Evolutionary conservation across 352 stramenopile genomes (phyloP).

Genomic region (Phytophthora citricola): DNA sequence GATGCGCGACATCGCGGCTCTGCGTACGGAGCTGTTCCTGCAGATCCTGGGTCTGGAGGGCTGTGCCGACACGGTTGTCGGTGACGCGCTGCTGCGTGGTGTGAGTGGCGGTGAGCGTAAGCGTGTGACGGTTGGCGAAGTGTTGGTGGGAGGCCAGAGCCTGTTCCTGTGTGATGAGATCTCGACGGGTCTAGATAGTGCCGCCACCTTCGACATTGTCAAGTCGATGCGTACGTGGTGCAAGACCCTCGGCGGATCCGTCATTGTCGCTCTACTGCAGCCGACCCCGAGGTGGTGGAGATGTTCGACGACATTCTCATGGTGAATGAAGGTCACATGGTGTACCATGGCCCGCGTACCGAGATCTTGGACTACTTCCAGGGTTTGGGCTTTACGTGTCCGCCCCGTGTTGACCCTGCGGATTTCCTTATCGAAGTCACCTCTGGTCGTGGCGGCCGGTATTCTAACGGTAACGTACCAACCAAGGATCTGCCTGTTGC

Average conservation of each 20-base stretch:
- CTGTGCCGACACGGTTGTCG: slow-evolving; percentile 93
- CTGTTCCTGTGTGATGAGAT: slow-evolving; percentile 85
- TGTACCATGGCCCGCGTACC: slow-evolving; percentile 91
- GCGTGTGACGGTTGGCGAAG: slow-evolving; percentile 88
- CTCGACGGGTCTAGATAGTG: slow-evolving; percentile 62
- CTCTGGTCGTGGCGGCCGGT: slow-evolving; percentile 56
- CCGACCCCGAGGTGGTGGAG: slow-evolving; percentile 90
- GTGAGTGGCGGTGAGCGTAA: slow-evolving; percentile 91
- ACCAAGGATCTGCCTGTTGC: slow-evolving; percentile 33
- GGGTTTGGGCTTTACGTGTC: slow-evolving; percentile 72
- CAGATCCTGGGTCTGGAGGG: slow-evolving; percentile 86
- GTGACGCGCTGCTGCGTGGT: slow-evolving; percentile 85
- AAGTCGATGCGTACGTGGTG: slow-evolving; percentile 60
- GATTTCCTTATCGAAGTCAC: slow-evolving; percentile 80
- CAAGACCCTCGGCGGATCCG: slow-evolving; percentile 43
- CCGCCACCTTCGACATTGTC: slow-evolving; percentile 62
- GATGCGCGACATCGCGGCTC: slow-evolving; percentile 65
- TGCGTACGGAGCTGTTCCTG: slow-evolving; percentile 74
- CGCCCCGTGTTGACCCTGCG: slow-evolving; percentile 61
- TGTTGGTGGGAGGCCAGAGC: slow-evolving; percentile 52
- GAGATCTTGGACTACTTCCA: slow-evolving; percentile 89
- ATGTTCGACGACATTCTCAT: slow-evolving; percentile 97
- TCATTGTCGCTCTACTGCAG: slow-evolving; percentile 47
- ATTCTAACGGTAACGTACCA: slow-evolving; percentile 44
- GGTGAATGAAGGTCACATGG: slow-evolving; percentile 91